Conservation (phyloP, 257 asterid genomes). For the Parsonsia alboflavescens region DNA sequence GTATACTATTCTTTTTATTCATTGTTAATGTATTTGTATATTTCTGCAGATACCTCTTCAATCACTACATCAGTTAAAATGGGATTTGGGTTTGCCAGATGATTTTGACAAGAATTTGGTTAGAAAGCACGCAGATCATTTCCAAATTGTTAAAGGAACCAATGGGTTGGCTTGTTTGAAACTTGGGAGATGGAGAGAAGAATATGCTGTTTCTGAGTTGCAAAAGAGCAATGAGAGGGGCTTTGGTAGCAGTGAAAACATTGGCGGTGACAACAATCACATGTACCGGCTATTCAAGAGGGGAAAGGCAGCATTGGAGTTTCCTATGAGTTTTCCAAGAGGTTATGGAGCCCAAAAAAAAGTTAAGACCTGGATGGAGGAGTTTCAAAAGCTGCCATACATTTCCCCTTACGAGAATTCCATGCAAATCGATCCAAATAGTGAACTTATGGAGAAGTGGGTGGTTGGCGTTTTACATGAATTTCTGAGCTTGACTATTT, state of each 20-base stretch:
- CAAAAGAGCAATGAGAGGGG: constrained; percentile 65
- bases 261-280: constrained; percentile 10
- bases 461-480: constrained; percentile 91
- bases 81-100: constrained; percentile 92
- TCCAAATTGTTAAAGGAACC: constrained; percentile 54
- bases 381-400: constrained; percentile 87
- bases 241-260: constrained; percentile 16
- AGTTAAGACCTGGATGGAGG: constrained; percentile 97
- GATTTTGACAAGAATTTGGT: constrained; percentile 62
- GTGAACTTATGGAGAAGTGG: constrained; percentile 96
- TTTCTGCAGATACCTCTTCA: constrained; percentile 62
- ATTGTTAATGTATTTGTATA: not conserved
- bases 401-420: constrained; percentile 91
- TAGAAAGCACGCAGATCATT: constrained; percentile 53
- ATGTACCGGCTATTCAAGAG: constrained; percentile 62
- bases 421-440: constrained; percentile 63
- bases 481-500: constrained; percentile 58
- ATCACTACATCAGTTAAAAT: constrained; percentile 65
- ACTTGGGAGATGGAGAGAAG: constrained; percentile 64
- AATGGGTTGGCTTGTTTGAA: constrained; percentile 62
- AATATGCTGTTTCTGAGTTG: constrained; percentile 59
- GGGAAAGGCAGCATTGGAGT: constrained; percentile 73
- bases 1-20: not conserved
- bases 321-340: constrained; percentile 91
- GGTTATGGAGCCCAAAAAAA: constrained; percentile 90